Evolutionary conservation across 306 rosid genomes (phyloP).

Genomic region (Comarum palustre): DNA sequence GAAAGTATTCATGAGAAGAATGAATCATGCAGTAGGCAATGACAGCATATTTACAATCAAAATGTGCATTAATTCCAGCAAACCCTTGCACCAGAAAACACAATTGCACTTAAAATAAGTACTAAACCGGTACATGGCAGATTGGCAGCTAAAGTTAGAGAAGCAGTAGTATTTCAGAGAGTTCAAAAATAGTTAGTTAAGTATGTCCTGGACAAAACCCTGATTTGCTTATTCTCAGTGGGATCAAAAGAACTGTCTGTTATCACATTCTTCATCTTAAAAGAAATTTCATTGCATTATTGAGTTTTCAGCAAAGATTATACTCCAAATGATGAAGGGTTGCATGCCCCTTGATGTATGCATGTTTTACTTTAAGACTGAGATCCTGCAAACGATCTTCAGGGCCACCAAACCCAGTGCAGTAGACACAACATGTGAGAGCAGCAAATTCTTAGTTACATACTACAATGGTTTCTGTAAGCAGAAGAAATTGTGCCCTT

Average conservation of each 20-base stretch:
- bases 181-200: not conserved
- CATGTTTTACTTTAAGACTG: not conserved
- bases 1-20: not conserved
- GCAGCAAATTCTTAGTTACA: constrained; percentile 26
- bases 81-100: not conserved
- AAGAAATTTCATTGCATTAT: not conserved
- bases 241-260: not conserved
- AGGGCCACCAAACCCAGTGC: constrained; percentile 35
- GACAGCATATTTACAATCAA: not conserved
- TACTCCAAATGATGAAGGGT: not conserved
- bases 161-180: not conserved
- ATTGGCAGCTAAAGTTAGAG: constrained; percentile 2
- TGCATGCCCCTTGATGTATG: not conserved
- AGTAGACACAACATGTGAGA: constrained; percentile 53
- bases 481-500: constrained; percentile 42
- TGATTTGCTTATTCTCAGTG: constrained; percentile 1
- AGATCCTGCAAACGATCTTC: constrained; percentile 14
- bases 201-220: not conserved
- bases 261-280: not conserved
- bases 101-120: constrained; percentile 9
- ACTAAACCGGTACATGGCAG: not conserved
- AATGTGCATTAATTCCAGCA: not conserved
- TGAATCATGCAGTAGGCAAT: not conserved
- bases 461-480: constrained; percentile 21
- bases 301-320: not conserved